phyloP scores from a whole-genome alignment of 2,329 filamentous ascomycete genomes.

The Alternaria triticimaculans region DNA sequence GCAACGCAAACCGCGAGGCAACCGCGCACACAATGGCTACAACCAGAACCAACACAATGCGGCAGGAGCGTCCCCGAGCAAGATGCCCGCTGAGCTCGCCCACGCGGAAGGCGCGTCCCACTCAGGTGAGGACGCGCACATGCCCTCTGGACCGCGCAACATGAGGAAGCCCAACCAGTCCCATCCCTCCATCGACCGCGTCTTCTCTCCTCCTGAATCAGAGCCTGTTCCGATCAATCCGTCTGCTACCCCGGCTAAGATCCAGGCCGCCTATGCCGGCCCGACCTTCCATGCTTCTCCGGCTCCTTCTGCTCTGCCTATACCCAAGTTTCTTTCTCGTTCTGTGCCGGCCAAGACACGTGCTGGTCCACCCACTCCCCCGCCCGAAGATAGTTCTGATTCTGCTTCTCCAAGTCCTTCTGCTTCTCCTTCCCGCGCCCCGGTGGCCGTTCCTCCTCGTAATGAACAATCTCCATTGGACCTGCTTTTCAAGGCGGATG shows the following conservation, averaged over 20 bases:
- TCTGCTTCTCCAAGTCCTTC: constrained; percentile 50
- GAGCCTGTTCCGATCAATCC: constrained; percentile 27
- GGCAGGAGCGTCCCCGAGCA: constrained; percentile 21
- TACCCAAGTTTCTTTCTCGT: constrained; percentile 86
- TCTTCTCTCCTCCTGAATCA: constrained; percentile 36
- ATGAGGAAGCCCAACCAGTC: constrained; percentile 41
- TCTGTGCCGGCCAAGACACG: constrained; percentile 66
- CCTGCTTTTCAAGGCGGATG: constrained; percentile 86
- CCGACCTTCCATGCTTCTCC: constrained; percentile 95
- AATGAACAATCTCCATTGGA: constrained; percentile 80
- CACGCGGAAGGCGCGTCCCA: constrained; percentile 35
- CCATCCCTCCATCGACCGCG: constrained; percentile 38
- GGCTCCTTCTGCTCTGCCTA: constrained; percentile 85
- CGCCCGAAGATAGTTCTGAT: constrained; percentile 56
- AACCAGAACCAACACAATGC: constrained; percentile 31
- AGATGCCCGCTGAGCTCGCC: constrained; percentile 20
- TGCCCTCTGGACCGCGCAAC: constrained; percentile 30
- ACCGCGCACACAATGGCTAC: constrained; percentile 41
- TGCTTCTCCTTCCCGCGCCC: constrained; percentile 61
- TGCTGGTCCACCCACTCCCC: constrained; percentile 55
- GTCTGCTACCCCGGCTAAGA: constrained; percentile 43
- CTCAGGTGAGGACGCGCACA: constrained; percentile 38
- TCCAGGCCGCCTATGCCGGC: constrained; percentile 76
- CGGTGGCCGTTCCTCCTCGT: constrained; percentile 48
- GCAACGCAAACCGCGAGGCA: constrained; percentile 40